Base-by-base conservation (phyloP, 108 stramenopile species). In the Seminavis robusta region DNA sequence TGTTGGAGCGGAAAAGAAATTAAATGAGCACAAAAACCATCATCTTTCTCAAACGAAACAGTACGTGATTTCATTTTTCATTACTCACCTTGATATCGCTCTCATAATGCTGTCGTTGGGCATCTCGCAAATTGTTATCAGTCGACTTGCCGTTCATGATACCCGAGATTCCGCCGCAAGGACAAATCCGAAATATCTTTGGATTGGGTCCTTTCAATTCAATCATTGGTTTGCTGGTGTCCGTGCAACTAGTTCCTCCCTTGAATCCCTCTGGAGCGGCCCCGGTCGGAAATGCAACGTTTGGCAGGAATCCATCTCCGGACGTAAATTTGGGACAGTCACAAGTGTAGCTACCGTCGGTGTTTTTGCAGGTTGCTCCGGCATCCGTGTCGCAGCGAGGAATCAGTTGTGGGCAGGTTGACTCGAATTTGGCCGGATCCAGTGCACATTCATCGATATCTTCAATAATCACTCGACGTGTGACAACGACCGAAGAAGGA, bases 371-470 rank as follows among this genome's bases (percentile, higher is more conserved):
- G 19, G 36, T 45, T 3, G 95, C 93, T 24, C 91, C 86, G 16
- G 79, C 67, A 27, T 64, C 68, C 13, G 60, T 63, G 53, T 94
- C 87, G 60, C 95, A 96, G 41, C 75, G 81, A 25, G 95, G 92
- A 16, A 90, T 51, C 40, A 91, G 65, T 42, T 65, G 65, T 6
- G 88, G 86, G 58, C 95, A 94, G 24, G 50, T 47, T 1, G 44
- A 49, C 20, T 74, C 52, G 29, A 77, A 71, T 31, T 55, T 62
- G 23, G 54, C 53, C 13, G 58, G 59, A 34, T 78, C 66, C 21
- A 80, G 13, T 11, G 56, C 36, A 63, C 95, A 96, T 63, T 96
- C 95, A 65, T 96, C 82, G 42, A 96, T 82, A 54, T 96, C 90
- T 23, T 89, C 90, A 62, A 96, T 89, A 31, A 88, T 65, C 0